Percentiles rank a stretch among this genome's conserved stretches.
These are phyloP conservation scores for Mucor piriformis DNA, from an alignment of 371 early-diverging fungal genomes.

Conservation along the genomic window DNA sequence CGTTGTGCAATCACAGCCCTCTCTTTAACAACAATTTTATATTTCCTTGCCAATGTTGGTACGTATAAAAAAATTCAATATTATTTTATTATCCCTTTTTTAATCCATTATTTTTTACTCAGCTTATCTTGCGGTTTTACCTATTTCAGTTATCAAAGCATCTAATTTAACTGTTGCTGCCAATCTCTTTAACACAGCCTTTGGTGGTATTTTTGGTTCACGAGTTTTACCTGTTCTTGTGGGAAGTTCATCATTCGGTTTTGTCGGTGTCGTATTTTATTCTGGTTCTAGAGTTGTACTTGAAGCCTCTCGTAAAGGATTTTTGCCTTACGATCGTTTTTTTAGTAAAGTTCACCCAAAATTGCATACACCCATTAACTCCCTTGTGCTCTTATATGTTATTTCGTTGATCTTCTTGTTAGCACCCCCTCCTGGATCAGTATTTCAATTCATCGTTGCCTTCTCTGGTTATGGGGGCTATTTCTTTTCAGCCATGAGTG, in stretches of 20 bases:
- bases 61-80: neutral
- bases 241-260: constrained; percentile 28
- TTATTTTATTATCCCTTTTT: no score
- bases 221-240: constrained; percentile 30
- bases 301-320: constrained; percentile 32
- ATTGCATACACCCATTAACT: constrained; percentile 25
- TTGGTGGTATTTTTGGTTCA: constrained; percentile 30
- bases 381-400: constrained; percentile 15
- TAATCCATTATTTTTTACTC: no score
- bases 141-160: constrained; percentile 12
- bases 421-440: constrained; percentile 30
- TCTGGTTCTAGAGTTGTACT: constrained; percentile 28
- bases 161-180: constrained; percentile 30
- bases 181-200: constrained; percentile 26
- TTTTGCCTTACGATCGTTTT: constrained; percentile 23
- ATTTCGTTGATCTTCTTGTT: constrained; percentile 25
- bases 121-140: constrained; percentile 29
- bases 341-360: constrained; percentile 27
- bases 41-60: constrained; percentile 25
- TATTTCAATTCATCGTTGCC: constrained; percentile 26
- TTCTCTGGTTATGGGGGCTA: constrained; percentile 27
- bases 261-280: constrained; percentile 26
- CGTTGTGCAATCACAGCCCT: constrained; percentile 28
- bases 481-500: constrained; percentile 25
- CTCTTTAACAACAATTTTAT: constrained; percentile 19